Evolutionary conservation across 1,284 basidiomycete species (phyloP).

Genomic region (Athelia psychrophila): DNA sequence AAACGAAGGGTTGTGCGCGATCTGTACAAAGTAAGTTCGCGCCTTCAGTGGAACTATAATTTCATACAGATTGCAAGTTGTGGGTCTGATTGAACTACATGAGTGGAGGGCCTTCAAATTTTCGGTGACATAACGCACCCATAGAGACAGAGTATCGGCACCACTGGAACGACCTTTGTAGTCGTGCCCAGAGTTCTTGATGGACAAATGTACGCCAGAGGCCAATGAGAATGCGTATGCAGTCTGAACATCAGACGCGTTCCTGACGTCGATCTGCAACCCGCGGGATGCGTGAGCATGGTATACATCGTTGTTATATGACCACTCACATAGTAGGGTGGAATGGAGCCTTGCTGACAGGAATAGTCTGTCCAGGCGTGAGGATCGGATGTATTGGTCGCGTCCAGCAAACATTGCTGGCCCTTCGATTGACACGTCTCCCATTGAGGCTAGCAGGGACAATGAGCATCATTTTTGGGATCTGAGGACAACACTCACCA

Average conservation of each 20-base stretch:
- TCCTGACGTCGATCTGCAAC: constrained; percentile 27
- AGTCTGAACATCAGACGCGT: constrained; percentile 25
- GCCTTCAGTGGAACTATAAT: not conserved
- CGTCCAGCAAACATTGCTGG: constrained; percentile 26
- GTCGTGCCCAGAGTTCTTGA: constrained; percentile 41
- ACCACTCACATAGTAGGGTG: constrained; percentile 25
- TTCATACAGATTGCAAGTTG: constrained; percentile 22
- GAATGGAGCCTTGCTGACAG: constrained; percentile 27
- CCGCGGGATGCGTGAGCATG: not conserved
- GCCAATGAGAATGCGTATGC: constrained; percentile 28
- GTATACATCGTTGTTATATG: not conserved
- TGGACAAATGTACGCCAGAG: constrained; percentile 31
- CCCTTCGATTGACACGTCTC: constrained; percentile 23
- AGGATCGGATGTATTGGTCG: constrained; percentile 19
- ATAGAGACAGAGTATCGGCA: constrained; percentile 28
- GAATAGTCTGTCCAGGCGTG: constrained; percentile 16
- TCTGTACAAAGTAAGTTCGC: constrained; percentile 9
- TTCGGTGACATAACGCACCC: constrained; percentile 20
- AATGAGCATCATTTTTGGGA: not conserved
- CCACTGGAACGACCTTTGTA: constrained; percentile 36
- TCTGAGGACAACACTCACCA: constrained; percentile 14
- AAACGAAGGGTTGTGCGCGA: constrained; percentile 17
- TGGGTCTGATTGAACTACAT: constrained; percentile 12
- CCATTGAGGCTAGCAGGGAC: constrained; percentile 26
- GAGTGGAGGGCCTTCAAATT: not conserved